Conservation (phyloP, 2,329 filamentous ascomycete species). For the Fusarium nanum region DNA sequence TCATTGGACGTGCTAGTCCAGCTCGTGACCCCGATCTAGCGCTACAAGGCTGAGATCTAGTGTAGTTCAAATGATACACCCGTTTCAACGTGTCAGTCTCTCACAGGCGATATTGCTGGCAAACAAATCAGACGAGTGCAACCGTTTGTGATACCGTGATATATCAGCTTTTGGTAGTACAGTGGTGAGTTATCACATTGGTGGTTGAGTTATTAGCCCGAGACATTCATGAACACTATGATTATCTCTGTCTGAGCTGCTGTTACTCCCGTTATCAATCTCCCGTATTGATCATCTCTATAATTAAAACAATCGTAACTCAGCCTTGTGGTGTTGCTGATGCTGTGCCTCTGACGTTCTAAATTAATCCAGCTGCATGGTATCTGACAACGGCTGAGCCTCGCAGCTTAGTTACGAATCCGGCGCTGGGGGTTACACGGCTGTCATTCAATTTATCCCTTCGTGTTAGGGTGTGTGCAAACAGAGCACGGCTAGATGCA, state of each 20-base stretch:
- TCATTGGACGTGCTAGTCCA: slow-evolving; percentile 26
- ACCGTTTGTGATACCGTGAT: slow-evolving; percentile 14
- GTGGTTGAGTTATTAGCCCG: background rate
- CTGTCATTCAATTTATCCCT: slow-evolving; percentile 5
- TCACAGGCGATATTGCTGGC: slow-evolving; percentile 22
- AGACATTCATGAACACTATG: slow-evolving; percentile 1
- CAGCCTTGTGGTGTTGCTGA: slow-evolving; percentile 31
- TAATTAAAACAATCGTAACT: slow-evolving; percentile 3
- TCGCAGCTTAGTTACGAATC: slow-evolving; percentile 36
- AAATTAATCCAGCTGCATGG: slow-evolving; percentile 11
- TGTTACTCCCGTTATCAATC: background rate
- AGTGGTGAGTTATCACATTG: background rate
- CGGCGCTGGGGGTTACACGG: slow-evolving; percentile 25
- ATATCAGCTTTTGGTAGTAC: slow-evolving; percentile 10
- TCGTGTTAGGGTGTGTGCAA: background rate
- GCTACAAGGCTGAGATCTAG: slow-evolving; percentile 16
- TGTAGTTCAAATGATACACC: slow-evolving; percentile 24
- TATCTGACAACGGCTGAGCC: slow-evolving; percentile 13
- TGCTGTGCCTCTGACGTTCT: slow-evolving; percentile 9
- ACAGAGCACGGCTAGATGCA: background rate
- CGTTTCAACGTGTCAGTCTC: slow-evolving; percentile 26
- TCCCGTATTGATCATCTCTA: background rate
- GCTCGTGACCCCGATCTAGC: slow-evolving; percentile 8
- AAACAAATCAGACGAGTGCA: slow-evolving; percentile 21
- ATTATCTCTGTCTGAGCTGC: background rate